Evolutionary conservation across 495 filamentous ascomycete species (phyloP).

Genomic region (Letharia lupina): DNA sequence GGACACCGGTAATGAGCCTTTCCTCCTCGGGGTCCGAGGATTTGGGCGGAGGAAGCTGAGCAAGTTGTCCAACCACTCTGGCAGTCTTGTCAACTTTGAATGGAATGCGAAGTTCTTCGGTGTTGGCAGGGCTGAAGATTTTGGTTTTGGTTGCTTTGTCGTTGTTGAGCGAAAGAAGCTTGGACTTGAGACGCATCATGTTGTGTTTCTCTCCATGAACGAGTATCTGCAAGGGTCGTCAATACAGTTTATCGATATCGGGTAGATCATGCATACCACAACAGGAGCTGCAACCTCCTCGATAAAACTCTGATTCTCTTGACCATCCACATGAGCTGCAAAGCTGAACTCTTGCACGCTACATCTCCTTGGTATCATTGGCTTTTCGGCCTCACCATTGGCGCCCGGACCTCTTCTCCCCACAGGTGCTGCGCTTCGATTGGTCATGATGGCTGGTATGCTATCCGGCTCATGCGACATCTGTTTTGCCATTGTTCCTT

Average conservation of each 20-base stretch:
- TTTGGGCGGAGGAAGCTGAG: conserved; percentile 61
- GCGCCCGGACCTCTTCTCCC: conserved; percentile 48
- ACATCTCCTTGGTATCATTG: conserved; percentile 87
- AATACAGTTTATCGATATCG: conserved; percentile 18
- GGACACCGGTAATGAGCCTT: conserved; percentile 70
- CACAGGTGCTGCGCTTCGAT: conserved; percentile 43
- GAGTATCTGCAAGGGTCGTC: conserved; percentile 54
- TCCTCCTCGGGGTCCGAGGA: conserved; percentile 36
- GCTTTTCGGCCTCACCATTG: conserved; percentile 59
- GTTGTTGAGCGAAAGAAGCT: conserved; percentile 81
- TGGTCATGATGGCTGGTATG: conserved; percentile 87
- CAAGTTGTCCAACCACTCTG: conserved; percentile 92
- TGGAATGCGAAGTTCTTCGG: conserved; percentile 88
- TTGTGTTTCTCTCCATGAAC: conserved; percentile 96
- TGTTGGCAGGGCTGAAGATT: conserved; percentile 86
- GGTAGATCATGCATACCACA: conserved; percentile 48
- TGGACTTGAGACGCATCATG: conserved; percentile 94
- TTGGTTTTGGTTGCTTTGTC: conserved; percentile 73
- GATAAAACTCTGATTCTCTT: conserved; percentile 89
- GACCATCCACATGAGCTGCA: conserved; percentile 94
- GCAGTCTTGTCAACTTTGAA: conserved; percentile 94
- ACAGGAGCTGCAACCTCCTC: conserved; percentile 85
- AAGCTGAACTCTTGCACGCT: conserved; percentile 89
- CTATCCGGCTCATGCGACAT: conserved; percentile 87
- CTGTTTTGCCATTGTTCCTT: conserved; percentile 96